phyloP scores from a whole-genome alignment of 768 basidiomycete genomes.

The Peribolospora kevripleyi region DNA sequence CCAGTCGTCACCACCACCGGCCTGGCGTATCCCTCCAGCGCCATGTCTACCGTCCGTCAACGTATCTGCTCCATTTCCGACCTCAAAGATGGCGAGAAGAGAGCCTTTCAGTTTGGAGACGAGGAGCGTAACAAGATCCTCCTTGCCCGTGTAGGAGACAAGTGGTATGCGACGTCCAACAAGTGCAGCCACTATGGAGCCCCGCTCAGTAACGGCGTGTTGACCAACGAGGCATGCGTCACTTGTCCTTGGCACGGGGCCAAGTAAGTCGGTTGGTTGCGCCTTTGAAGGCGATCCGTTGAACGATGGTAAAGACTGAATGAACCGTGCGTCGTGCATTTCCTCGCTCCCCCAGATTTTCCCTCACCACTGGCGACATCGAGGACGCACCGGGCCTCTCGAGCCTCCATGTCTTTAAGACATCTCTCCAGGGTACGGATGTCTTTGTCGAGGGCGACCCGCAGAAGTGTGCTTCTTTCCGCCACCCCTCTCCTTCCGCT shows the following conservation, averaged over 20 bases:
- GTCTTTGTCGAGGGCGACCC: background rate
- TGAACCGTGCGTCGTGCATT: constrained; percentile 19
- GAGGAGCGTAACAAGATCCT: no score
- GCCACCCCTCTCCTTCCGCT: no score
- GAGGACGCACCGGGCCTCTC: constrained; percentile 75
- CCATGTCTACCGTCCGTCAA: no score
- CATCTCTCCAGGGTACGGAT: background rate
- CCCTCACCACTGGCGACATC: constrained; percentile 58
- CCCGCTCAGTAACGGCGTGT: constrained; percentile 55
- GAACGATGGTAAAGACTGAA: background rate
- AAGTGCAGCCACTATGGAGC: constrained; percentile 86
- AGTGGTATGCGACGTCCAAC: constrained; percentile 38
- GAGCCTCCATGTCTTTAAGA: constrained; percentile 52
- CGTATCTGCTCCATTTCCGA: no score
- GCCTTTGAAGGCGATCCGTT: background rate
- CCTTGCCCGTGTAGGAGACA: no score
- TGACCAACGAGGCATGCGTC: constrained; percentile 51
- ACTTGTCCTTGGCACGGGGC: background rate
- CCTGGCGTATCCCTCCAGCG: no score
- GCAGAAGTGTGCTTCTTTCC: background rate
- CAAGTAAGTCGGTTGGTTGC: constrained; percentile 20
- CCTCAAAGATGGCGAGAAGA: no score
- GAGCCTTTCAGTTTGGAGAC: no score
- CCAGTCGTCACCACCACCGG: no score
- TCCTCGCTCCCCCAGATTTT: constrained; percentile 86